Base-by-base conservation (phyloP, 78 protist species). In the Monosiga brevicollis region DNA sequence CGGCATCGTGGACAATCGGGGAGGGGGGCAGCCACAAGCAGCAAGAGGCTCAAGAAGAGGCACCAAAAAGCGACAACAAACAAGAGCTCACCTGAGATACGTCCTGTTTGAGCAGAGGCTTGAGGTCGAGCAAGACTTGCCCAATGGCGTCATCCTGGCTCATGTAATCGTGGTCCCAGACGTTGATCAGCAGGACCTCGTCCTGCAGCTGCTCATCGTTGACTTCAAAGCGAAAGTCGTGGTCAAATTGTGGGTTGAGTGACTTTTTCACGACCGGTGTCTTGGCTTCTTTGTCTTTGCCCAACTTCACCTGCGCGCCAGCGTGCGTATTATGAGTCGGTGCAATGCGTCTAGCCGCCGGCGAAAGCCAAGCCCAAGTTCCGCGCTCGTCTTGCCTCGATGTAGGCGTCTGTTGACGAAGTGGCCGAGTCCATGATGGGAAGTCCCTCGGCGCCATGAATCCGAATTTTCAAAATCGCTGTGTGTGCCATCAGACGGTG, bases 401-500 rank as follows among this genome's bases (percentile, higher is more conserved):
- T 97, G 73, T 90, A 96, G 0, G 98, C 96, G 42, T 96, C 98
- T 1, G 95, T 84, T 11, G 88, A 82, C 34, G 86, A 90, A 22
- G 92, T 82, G 38, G 85, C 62, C 22, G 90, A 40, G 87, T 96
- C 98, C 98, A 96, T 96, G 78, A 95, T 88, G 0, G 98, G 98
- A 40, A 96, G 94, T 74, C 90, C 87, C 25, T 96, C 85, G 41
- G 94, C 98, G 42, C 76, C 93, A 3, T 71, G 42, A 35, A 95
- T 88, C 9, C 83, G 81, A 35, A 94, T 91, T 82, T 91, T 93
- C 32, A 92, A 24, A 22, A 85, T 93, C 62, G 81, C 87, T 54
- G 94, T n/a, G n/a, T n/a, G n/a, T n/a, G n/a, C n/a, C n/a, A n/a
- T n/a, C n/a, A n/a, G n/a, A n/a, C n/a, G n/a, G n/a, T n/a, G n/a